Evolutionary conservation across 768 basidiomycete species (phyloP), one percentile per base, ranked within the genome.

Genomic region (Tylopilus intermedius): DNA sequence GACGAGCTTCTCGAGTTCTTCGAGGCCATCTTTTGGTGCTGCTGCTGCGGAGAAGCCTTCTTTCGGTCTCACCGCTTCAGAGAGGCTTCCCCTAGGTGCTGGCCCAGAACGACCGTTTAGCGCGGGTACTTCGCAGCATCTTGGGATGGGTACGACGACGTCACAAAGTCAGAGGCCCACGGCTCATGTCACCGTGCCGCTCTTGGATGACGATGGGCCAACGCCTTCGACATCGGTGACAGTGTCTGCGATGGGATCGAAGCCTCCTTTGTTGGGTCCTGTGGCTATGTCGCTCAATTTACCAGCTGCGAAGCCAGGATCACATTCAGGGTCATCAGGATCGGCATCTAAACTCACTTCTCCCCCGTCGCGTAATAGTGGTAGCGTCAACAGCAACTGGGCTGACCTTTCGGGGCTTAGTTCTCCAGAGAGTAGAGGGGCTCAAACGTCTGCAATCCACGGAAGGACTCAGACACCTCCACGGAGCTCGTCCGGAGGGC

Each of bases 1-100:
- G 21, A 29, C 66, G 14, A 64, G 55, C 30, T 49, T 67, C 44
- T 60, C 62, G 9, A 51, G 55, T 33, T 51, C 59, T 49, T 43
- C 53, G 7, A 50, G 57, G 18, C 54, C 47, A 18, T 64, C 64
- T 5, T 57, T 66, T 41, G 54, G 58, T 33, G 52, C 53, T 13
- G 45, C 53, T 10, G 38, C 27, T 49, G 42, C 57, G 15, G 67
- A 67, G 26, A 60, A 50, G 40, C 49, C 54, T 30, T 54, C 51
- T 1, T 59, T 66, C 30, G 49, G 52, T 41, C 26, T 42, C 15
- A 22, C 44, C 2, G 15, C 49, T 21, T 51, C 68, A 3, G 66
- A 68, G 24, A 57, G 60, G 48, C 49, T 51, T 39, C 37, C 53
- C 7, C 50, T 70, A 22, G 55, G 43, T 42, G 48, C 55, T 8